Evolutionary conservation across 768 basidiomycete genomes (phyloP).

Genomic region (Amanita brunnescens): DNA sequence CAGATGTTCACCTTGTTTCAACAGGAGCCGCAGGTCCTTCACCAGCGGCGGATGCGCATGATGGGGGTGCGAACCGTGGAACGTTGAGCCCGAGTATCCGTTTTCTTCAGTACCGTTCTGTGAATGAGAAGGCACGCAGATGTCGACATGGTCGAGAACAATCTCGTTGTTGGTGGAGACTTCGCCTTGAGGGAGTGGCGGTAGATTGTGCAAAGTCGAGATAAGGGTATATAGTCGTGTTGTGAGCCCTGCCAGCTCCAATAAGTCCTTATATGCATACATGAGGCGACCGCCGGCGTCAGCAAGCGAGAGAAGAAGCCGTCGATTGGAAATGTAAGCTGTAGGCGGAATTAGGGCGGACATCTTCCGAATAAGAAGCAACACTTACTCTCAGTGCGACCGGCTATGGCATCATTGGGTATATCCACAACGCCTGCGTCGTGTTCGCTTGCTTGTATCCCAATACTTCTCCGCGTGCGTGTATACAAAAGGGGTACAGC

Average conservation of each 20-base stretch:
- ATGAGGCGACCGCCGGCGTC: conserved; percentile 94
- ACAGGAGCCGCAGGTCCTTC: conserved; percentile 52
- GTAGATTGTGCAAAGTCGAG: conserved; percentile 74
- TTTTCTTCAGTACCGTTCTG: conserved; percentile 2
- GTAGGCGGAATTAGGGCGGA: neutral
- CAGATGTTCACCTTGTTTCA: conserved; percentile 72
- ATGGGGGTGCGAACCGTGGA: too few species aligned
- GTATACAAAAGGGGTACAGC: conserved; percentile 84
- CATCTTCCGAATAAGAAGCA: neutral
- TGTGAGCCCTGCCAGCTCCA: conserved; percentile 92
- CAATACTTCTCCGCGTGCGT: conserved; percentile 33
- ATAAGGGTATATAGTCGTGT: conserved; percentile 83
- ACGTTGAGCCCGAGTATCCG: neutral
- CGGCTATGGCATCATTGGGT: conserved; percentile 34
- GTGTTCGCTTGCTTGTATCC: conserved; percentile 17
- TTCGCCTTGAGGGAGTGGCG: conserved; percentile 32
- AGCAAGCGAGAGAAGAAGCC: conserved; percentile 87
- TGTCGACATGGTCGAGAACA: conserved; percentile 60
- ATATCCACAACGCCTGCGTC: neutral
- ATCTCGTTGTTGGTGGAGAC: conserved; percentile 21
- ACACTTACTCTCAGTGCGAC: conserved; percentile 37
- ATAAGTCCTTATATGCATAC: conserved; percentile 94
- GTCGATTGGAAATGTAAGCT: conserved; percentile 87
- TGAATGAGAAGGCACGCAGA: conserved; percentile 43
- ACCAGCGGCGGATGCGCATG: conserved; percentile 50